phyloP scores from a whole-genome alignment of 78 protist genomes.

The Creolimax fragrantissima region DNA sequence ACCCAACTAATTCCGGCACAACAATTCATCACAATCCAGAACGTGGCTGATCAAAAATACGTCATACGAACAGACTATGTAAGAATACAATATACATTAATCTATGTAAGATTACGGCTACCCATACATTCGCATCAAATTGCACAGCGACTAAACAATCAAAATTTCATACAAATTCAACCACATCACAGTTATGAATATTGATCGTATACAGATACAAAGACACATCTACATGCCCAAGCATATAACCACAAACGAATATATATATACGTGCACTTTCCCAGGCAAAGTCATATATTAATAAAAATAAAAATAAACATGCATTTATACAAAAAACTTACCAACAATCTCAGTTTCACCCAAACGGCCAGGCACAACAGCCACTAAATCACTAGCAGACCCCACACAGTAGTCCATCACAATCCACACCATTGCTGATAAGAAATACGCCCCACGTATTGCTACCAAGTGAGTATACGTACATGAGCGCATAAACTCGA shows the following conservation, averaged over 20 bases:
- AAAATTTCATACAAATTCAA: no score
- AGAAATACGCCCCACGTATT: background rate
- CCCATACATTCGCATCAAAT: no score
- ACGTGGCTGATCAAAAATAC: no score
- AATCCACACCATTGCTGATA: background rate
- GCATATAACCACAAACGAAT: background rate
- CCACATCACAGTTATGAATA: no score
- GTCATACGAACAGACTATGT: no score
- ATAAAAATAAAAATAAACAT: background rate
- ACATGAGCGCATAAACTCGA: background rate
- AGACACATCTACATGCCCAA: background rate
- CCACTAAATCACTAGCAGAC: background rate
- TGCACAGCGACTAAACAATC: no score
- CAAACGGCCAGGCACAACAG: background rate
- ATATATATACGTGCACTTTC: background rate
- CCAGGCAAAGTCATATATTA: background rate
- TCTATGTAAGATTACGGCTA: no score
- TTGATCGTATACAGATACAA: no score
- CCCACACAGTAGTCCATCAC: conserved; percentile 15
- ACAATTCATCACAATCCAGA: no score
- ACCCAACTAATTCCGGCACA: no score
- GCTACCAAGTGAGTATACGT: background rate
- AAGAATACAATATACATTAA: no score
- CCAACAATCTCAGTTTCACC: background rate
- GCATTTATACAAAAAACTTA: background rate